A percentile compares a stretch with the other conserved stretches of the same genome.
Conservation (phyloP, 2,329 filamentous ascomycete genomes). For the Epichloe gansuensis region DNA sequence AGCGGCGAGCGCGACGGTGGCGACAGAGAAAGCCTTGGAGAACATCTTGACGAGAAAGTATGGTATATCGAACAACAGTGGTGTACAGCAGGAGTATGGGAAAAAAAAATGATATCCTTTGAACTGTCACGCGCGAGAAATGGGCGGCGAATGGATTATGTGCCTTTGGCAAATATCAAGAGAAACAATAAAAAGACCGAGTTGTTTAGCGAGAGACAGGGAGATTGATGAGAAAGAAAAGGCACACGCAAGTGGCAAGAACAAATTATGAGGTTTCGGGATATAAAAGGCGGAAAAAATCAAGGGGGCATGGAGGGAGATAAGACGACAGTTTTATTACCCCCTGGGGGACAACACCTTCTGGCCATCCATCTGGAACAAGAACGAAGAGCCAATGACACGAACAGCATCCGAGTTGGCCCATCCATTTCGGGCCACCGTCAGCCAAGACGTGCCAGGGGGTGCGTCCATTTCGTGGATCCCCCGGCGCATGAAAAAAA, state of each 20-base stretch:
- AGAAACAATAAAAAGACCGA: background rate
- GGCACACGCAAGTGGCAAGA: background rate
- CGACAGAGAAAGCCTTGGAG: constrained; percentile 31
- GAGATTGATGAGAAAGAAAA: background rate
- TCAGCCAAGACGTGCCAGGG: background rate
- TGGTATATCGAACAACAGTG: background rate
- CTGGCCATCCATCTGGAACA: background rate
- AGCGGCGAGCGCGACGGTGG: constrained; percentile 36
- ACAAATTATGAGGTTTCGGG: background rate
- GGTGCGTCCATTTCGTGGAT: background rate
- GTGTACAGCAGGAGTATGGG: background rate
- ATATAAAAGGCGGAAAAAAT: background rate
- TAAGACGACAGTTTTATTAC: constrained; percentile 1
- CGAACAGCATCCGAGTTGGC: background rate
- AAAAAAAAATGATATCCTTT: background rate
- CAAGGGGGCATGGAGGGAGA: background rate
- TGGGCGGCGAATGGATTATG: constrained; percentile 1
- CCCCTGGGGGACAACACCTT: background rate
- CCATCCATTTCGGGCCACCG: background rate
- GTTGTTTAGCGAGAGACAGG: constrained; percentile 2
- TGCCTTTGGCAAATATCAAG: background rate
- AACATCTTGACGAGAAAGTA: constrained; percentile 20
- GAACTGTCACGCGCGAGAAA: background rate
- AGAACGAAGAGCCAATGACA: constrained; percentile 1
- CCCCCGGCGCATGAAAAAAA: background rate